Base-by-base conservation (phyloP, 2,329 filamentous ascomycete species). In the Aspergillus hiratsukae region DNA sequence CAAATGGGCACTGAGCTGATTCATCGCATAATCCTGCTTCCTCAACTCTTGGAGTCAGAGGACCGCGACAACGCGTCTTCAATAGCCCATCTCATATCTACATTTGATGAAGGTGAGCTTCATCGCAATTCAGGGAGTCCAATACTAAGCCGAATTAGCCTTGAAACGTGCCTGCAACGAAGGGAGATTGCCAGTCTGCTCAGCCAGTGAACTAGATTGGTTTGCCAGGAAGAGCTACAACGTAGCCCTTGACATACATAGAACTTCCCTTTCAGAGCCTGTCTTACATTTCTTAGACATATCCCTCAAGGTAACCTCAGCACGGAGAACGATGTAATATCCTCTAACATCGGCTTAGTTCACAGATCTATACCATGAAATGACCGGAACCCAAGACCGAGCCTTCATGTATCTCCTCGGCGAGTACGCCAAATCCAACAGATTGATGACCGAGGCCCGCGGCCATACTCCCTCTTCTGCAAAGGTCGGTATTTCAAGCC, bases 191-290 rank as follows among this genome's bases (percentile, higher is more conserved):
- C 82, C 73, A 59, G 56, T 80, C 1, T 91, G 91, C 66, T 83
- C 81, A 0, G 56, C 80, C 0, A 70, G 78, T 3, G 91, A 96
- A 64, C 77, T 95, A 3, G 82, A 92, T 62, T 96, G 91, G 91
- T 92, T 96, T 69, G 87, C 87, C 40, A 87, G 87, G 60, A 93
- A 89, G 60, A 82, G 88, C 1, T 96, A 95, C 76, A 95, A 94
- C 62, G 71, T 91, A 6, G 87, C 86, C 0, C 72, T 93, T 4
- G 84, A 85, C 58, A 78, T 87, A 56, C 81, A 80, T 61, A 78
- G 80, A 1, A 76, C 81, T 0, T 87, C 87, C 79, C 69, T 81
- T 25, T 77, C 86, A 1, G 68, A 71, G 5, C 72, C 79, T 50
- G 76, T 87, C 0, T 67, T 86, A 3, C 77, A 82, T 3, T 78